phyloP scores from a whole-genome alignment of 495 filamentous ascomycete species.

The Lophiotrema nucula region DNA sequence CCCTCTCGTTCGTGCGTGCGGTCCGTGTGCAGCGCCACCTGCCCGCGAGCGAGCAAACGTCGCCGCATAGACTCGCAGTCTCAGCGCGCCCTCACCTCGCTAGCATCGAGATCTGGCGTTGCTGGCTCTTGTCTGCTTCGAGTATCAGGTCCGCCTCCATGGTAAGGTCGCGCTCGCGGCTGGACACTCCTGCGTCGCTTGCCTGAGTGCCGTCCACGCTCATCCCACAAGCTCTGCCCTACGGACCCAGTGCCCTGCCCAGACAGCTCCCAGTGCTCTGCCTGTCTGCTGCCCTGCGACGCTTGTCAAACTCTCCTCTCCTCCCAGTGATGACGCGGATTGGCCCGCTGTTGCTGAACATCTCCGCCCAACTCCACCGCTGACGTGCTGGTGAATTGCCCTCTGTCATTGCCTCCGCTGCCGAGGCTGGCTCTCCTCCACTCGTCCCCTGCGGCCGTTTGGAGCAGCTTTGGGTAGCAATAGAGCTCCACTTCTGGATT shows the following conservation, averaged over 20 bases:
- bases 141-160: constrained; percentile 33
- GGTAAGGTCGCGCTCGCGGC: constrained; percentile 26
- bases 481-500: constrained; percentile 14
- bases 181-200: constrained; percentile 16
- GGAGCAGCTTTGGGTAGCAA: background rate
- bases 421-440: constrained; percentile 6
- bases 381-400: constrained; percentile 30
- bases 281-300: constrained; percentile 19
- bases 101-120: constrained; percentile 18
- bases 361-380: constrained; percentile 8
- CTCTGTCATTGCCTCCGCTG: constrained; percentile 11
- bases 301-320: constrained; percentile 23
- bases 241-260: constrained; percentile 5
- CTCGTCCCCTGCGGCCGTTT: background rate
- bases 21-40: constrained; percentile 1
- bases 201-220: constrained; percentile 9
- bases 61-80: constrained; percentile 19
- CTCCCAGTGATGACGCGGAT: constrained; percentile 31
- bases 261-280: constrained; percentile 1
- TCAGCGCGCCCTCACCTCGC: constrained; percentile 16
- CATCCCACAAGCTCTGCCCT: constrained; percentile 21
- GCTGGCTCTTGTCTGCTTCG: constrained; percentile 18
- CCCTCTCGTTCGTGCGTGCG: constrained; percentile 16
- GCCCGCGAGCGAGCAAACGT: constrained; percentile 4
- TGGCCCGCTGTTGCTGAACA: constrained; percentile 1